Evolutionary conservation across 257 asterid species (phyloP), one percentile per base, ranked within the genome.

Genomic region (Penstemon eatonii): DNA sequence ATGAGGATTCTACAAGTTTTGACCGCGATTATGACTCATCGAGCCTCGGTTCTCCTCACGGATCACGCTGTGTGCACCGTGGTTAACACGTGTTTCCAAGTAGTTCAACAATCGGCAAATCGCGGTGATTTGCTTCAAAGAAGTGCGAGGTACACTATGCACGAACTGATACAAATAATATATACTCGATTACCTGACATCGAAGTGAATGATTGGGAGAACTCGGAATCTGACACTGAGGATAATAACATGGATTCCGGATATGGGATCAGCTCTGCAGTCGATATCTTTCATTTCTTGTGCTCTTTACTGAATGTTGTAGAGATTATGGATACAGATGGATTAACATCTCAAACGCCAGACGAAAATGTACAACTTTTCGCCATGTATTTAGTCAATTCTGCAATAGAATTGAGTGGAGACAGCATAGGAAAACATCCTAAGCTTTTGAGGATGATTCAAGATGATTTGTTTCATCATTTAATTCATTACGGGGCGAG

Each of bases 341-440:
- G 89, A 6, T 3, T 71, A 54, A 69, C 73, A 5, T 63, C 78
- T 61, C 95, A 86, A 15, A 73, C 75, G 0, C 68, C 87, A 3
- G 97, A 94, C 47, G 95, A 81, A 51, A 87, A 82, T 59, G 82
- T 86, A 1, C 96, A 91, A 76, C 86, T 87, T 56, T 94, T 94
- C 58, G 92, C 96, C 0, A 59, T 94, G 68, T 84, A 83, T 53
- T 67, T 90, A 74, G 89, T 90, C 74, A 93, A 90, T 40, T 87
- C 96, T 4, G 92, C 96, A 0, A 77, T 93, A 13, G 99, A 93
- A 75, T 64, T 93, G 71, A 84, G 96, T 15, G 99, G 96, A 9
- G 97, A 90, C 63, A 86, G 97, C 81, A 86, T 93, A 0, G 95
- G 96, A 11, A 87, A 81, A 58, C 99, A 93, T 50, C 96, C 94